These are phyloP conservation scores for Cutaneotrichosporon spelunceum DNA, from an alignment of 1,284 basidiomycete species.

Conservation along the genomic window DNA sequence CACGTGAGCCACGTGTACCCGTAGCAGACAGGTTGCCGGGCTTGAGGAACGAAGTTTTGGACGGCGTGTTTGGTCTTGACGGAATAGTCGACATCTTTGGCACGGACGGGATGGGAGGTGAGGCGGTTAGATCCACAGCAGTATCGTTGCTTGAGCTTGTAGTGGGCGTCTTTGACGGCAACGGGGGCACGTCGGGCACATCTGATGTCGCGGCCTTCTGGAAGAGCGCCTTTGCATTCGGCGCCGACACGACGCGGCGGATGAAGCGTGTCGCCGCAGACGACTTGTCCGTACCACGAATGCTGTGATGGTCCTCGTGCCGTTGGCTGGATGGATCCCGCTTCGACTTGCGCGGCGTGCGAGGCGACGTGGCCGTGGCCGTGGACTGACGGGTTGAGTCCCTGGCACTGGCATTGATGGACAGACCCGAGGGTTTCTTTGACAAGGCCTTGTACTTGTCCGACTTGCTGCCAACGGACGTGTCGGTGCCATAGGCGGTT, in stretches of 20 bases:
- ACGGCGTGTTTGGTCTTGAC: conserved; percentile 54
- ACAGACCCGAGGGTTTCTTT: conserved; percentile 7
- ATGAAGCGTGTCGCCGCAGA: conserved; percentile 72
- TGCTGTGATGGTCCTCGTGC: conserved; percentile 2
- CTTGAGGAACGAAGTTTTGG: conserved; percentile 41
- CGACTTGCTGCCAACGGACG: conserved; percentile 12
- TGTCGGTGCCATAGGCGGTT: not conserved
- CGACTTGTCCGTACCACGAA: conserved; percentile 8
- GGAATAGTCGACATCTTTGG: not conserved
- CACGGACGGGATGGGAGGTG: conserved; percentile 19
- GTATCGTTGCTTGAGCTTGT: conserved; percentile 3
- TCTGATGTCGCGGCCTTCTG: conserved; percentile 25
- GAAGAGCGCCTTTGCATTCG: conserved; percentile 90
- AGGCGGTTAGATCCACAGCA: conserved; percentile 25
- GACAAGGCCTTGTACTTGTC: conserved; percentile 32
- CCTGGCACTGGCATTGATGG: conserved; percentile 2
- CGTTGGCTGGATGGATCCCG: conserved; percentile 7
- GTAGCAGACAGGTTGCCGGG: conserved; percentile 43
- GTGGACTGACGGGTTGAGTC: not conserved
- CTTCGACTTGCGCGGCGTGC: conserved; percentile 4
- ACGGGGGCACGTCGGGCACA: conserved; percentile 37
- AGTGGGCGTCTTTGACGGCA: conserved; percentile 26
- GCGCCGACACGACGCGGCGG: conserved; percentile 90
- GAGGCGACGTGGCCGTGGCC: conserved; percentile 8
- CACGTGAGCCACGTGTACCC: conserved; percentile 32